A percentile compares a stretch with the other conserved stretches of the same genome.
Conservation (phyloP, 75 land plant genomes). For the Selaginella tamariscina region DNA sequence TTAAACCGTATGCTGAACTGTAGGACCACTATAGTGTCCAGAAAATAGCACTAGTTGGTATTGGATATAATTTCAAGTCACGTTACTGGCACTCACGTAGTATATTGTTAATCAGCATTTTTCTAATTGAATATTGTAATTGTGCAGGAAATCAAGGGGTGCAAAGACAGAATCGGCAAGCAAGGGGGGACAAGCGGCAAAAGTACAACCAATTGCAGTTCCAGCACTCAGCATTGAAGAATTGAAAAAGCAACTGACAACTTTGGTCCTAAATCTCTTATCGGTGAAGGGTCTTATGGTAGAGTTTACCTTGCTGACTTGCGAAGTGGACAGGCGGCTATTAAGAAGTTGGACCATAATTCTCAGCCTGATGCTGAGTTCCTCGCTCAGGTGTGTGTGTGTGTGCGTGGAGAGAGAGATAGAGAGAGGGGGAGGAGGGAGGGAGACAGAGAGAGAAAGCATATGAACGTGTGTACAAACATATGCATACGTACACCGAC, state of each 20-base stretch:
- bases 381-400: constrained; percentile 50
- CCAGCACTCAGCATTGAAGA: constrained; percentile 55
- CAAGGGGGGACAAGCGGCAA: constrained; percentile 24
- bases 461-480: too few relatives aligned
- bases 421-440: too few relatives aligned
- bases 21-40: constrained; percentile 8
- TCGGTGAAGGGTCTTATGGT: constrained; percentile 92
- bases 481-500: background rate
- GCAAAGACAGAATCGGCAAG: constrained; percentile 23
- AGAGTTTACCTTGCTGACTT: constrained; percentile 65
- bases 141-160: constrained; percentile 28
- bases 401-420: too few relatives aligned
- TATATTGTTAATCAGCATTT: too few relatives aligned
- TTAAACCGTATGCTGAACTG: background rate
- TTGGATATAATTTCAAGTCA: background rate
- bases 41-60: background rate
- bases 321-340: constrained; percentile 53
- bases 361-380: constrained; percentile 72
- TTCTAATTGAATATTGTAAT: background rate
- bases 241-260: constrained; percentile 59
- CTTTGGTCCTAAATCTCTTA: constrained; percentile 55
- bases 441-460: too few relatives aligned
- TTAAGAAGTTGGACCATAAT: constrained; percentile 73
- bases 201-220: constrained; percentile 39
- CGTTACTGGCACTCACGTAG: background rate